Base-by-base conservation (phyloP, 306 rosid genomes). In the Dryas octopetala region DNA sequence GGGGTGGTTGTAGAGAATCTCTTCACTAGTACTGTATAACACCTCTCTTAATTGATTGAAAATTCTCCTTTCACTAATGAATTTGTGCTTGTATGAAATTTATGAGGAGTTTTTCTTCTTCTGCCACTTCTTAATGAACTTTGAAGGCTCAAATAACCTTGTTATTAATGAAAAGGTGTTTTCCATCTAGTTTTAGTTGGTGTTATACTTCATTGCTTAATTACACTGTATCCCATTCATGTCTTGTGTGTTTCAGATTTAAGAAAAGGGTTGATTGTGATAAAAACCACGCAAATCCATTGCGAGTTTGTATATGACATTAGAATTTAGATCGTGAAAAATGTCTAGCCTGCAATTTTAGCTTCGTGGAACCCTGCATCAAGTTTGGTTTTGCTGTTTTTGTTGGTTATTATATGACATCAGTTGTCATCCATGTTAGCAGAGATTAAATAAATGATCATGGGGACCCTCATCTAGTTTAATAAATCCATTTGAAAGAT, bases 81-180 rank as follows among this genome's bases (percentile, higher is more conserved):
- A 48, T 67, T 68, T 83, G 72, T 85, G 87, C 80, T 75, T 82
- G 95, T 90, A 83, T 80, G 88, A 73, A 80, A 74, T 70, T 75
- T 62, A 74, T 74, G 76, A 41, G 79, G 68, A 77, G 78, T 81
- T 66, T 76, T 80, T 75, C 72, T 54, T 75, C 65, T 73, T 32
- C 57, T 73, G 73, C 66, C 59, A 68, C 69, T 72, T 77, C 23
- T 23, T 60, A 38, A 73, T 28, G 77, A 60, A 73, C 68, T 15
- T 6, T 60, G 4, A 32, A 68, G 61, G 61, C 48, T 47, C 19
- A 9, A 40, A 53, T 70, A n/a, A 16, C 49, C 68, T 16, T 32
- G 38, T 32, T 26, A 60, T 50, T 26, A 47, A 15, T 60, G 76
- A 73, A 73, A 57, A 17, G 78, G 69, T 70, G 55, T 68, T 76